A percentile compares a stretch with the other conserved stretches of the same genome.
These are phyloP conservation scores for Kodamaea hsintzibuensis DNA, from an alignment of 805 yeast genomes.

Conservation along the genomic window DNA sequence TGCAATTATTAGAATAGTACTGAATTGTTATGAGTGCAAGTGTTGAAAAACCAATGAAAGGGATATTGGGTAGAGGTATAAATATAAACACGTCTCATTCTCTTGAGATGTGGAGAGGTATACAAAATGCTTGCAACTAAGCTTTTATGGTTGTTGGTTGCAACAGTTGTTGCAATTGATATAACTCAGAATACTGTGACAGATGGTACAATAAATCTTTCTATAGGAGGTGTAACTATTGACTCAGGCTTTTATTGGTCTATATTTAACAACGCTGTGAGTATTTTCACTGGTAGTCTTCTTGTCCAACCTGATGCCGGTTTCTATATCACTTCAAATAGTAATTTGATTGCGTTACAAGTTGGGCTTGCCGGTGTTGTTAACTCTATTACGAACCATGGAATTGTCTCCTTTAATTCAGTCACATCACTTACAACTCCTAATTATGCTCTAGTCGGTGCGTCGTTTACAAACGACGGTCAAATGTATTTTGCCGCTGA, in stretches of 20 bases:
- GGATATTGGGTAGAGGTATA: not conserved
- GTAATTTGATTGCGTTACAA: constrained; percentile 8
- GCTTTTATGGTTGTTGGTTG: not conserved
- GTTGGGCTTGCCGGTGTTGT: constrained; percentile 12
- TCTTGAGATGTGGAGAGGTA: not conserved
- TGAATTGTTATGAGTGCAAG: not conserved
- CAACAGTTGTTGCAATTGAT: constrained; percentile 17
- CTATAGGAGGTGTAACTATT: constrained; percentile 19
- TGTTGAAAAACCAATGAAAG: not conserved
- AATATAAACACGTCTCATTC: not conserved
- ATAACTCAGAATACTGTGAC: constrained; percentile 16
- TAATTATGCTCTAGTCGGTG: constrained; percentile 9
- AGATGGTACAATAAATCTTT: constrained; percentile 10
- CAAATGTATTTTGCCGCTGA: constrained; percentile 13
- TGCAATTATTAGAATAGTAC: not conserved
- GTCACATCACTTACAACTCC: constrained; percentile 14
- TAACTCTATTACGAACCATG: constrained; percentile 19
- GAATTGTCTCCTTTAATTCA: constrained; percentile 19
- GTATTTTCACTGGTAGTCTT: constrained; percentile 15
- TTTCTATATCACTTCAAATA: constrained; percentile 14
- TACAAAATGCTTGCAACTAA: not conserved
- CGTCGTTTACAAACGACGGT: constrained; percentile 13
- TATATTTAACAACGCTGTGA: constrained; percentile 15
- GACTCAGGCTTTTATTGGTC: constrained; percentile 19
- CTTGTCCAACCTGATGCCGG: constrained; percentile 16